Conservation (phyloP, 495 filamentous ascomycete genomes). For the Pseudoneurospora amorphoporcata region DNA sequence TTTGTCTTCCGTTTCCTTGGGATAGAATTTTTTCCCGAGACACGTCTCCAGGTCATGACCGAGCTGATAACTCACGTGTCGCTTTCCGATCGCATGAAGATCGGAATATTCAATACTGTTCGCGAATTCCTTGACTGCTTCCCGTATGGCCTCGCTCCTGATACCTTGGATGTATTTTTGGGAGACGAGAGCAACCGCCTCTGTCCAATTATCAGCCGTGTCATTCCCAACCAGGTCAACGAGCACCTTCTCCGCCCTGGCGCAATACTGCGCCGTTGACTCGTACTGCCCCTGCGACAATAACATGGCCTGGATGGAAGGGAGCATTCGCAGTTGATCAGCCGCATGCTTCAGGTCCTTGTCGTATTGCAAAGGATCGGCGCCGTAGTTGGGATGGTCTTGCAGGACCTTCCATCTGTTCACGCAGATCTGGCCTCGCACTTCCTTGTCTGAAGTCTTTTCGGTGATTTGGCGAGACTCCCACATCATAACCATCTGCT, state of each 20-base stretch:
- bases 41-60: constrained; percentile 37
- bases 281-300: constrained; percentile 39
- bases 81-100: constrained; percentile 24
- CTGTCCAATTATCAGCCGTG: constrained; percentile 8
- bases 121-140: constrained; percentile 27
- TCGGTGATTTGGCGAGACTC: constrained; percentile 28
- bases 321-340: constrained; percentile 35
- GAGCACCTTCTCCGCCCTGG: constrained; percentile 27
- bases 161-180: constrained; percentile 39
- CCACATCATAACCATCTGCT: constrained; percentile 34
- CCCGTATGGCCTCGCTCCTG: constrained; percentile 20
- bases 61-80: constrained; percentile 39
- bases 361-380: constrained; percentile 34
- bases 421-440: constrained; percentile 20
- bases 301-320: constrained; percentile 35
- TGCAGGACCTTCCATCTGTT: constrained; percentile 33
- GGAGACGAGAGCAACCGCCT: constrained; percentile 12
- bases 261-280: constrained; percentile 31
- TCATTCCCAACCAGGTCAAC: constrained; percentile 21
- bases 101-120: constrained; percentile 1
- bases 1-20: constrained; percentile 12
- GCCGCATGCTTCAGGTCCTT: constrained; percentile 32
- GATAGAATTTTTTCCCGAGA: constrained; percentile 31
- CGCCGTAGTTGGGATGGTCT: constrained; percentile 18
- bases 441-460: constrained; percentile 22